phyloP scores from a whole-genome alignment of 352 stramenopile species.

The Pythium phragmiticola region DNA sequence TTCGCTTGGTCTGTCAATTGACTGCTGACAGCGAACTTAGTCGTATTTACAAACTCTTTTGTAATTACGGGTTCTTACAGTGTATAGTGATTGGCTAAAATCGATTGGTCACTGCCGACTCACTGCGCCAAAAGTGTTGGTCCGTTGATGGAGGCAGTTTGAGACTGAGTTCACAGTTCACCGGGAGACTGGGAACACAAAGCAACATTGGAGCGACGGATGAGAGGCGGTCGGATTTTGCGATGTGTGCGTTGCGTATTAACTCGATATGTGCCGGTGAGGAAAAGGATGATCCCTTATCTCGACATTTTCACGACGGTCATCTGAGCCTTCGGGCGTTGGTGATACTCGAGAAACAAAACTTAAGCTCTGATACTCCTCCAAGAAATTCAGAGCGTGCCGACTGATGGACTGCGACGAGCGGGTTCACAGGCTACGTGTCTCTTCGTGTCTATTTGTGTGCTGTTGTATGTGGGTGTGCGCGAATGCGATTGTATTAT shows the following conservation, averaged over 20 bases:
- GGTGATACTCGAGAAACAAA: constrained; percentile 88
- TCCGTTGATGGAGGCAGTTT: neutral
- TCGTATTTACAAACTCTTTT: neutral
- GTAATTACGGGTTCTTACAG: constrained; percentile 8
- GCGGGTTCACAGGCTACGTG: neutral
- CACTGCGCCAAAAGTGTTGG: neutral
- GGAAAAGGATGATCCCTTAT: constrained; percentile 87
- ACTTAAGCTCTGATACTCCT: constrained; percentile 73
- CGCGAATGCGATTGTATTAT: constrained; percentile 6
- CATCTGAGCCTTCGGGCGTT: constrained; percentile 78
- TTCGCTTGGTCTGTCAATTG: too few species aligned
- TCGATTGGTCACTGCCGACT: constrained; percentile 7
- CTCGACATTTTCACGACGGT: constrained; percentile 90
- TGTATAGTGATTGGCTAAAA: constrained; percentile 11
- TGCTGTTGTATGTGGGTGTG: constrained; percentile 5
- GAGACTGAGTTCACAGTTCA: too few species aligned
- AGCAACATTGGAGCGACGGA: neutral
- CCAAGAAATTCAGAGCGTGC: constrained; percentile 9
- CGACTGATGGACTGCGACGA: neutral
- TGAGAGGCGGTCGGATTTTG: neutral
- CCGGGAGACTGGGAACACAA: neutral
- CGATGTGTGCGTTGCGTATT: neutral
- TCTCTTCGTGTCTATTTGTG: neutral
- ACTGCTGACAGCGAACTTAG: neutral
- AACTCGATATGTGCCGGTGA: constrained; percentile 8